Base-by-base conservation (phyloP, 495 filamentous ascomycete species). In the Tirmania nivea region DNA sequence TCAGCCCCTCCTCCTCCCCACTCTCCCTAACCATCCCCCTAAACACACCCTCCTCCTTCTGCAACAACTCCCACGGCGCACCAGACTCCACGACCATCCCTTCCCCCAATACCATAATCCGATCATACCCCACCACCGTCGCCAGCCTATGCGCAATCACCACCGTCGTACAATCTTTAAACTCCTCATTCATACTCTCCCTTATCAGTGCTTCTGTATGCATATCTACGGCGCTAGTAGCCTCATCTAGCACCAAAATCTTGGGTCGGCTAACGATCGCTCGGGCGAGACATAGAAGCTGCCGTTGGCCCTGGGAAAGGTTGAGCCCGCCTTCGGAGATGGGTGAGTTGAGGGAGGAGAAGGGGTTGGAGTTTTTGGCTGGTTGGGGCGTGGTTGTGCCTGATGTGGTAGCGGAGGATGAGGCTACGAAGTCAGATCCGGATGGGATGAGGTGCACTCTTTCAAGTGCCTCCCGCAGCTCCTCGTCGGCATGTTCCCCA, bases 241-340 rank as follows among this genome's bases (percentile, higher is more conserved):
- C 87, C 67, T 94, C 87, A 62, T 94, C 87, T 10, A 94, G 73
- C 9, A 94, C 78, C 75, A 94, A 81, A 55, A 94, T 80, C 59
- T 83, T 83, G 10, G 85, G 84, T 0, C 78, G 74, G 5, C 77
- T 70, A 34, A 92, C 78, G 60, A 93, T 89, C 36, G 87, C 86
- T 7, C 87, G 80, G 0, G 87, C 86, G 1, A 94, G 78, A 59
- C 86, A 90, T 11, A 94, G 75, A 0, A 93, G 82, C 61, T 94
- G 87, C 6, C 84, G 74, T 64, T 94, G 86, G 3, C 87, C 87
- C 61, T 92, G 86, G 0, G 82, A 86, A 10, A 94, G 74, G 57
- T 86, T 90, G 4, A 78, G 73, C 1, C 87, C 87, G 20, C 78
- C 82, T 61, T 86, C 83, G 6, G 79, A 75, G 57, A 90, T 79